phyloP scores from a whole-genome alignment of 768 basidiomycete species.

The Filobasidium wieringae region DNA sequence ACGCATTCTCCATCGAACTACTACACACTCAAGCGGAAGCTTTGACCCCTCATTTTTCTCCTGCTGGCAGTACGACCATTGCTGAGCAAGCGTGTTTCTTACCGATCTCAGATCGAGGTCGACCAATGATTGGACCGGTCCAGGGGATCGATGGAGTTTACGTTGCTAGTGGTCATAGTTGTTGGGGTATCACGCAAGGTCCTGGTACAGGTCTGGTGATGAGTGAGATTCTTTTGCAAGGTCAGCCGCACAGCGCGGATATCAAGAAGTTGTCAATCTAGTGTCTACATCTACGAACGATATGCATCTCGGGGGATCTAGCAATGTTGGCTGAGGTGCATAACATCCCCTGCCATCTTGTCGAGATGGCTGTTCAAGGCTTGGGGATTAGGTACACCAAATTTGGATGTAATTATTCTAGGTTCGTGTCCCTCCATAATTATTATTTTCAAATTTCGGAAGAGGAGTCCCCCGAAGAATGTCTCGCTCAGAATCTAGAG shows the following conservation, averaged over 20 bases:
- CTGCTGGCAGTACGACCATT: slow-evolving; percentile 47
- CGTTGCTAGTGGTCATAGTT: slow-evolving; percentile 49
- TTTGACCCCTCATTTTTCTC: slow-evolving; percentile 33
- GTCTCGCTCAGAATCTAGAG: no score
- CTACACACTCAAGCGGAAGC: slow-evolving; percentile 36
- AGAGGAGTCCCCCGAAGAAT: no score
- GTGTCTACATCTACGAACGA: no score
- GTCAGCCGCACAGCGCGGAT: slow-evolving; percentile 51
- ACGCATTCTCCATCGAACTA: slow-evolving; percentile 48
- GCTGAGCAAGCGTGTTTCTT: slow-evolving; percentile 64
- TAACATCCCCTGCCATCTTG: no score
- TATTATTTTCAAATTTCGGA: no score
- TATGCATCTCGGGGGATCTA: no score
- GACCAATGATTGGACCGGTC: slow-evolving; percentile 63
- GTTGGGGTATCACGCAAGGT: slow-evolving; percentile 44
- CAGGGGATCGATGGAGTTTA: slow-evolving; percentile 53
- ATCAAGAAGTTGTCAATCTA: slow-evolving; percentile 41
- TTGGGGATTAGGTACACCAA: no score
- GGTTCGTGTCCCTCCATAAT: no score
- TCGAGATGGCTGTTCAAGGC: no score
- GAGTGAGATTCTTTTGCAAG: slow-evolving; percentile 59
- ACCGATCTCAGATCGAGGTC: slow-evolving; percentile 49
- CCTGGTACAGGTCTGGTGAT: slow-evolving; percentile 70
- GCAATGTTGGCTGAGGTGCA: no score
- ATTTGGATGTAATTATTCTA: no score